Percentiles rank a stretch among this genome's conserved stretches.
phyloP scores from a whole-genome alignment of 768 basidiomycete genomes.

The Serendipita sp. region DNA sequence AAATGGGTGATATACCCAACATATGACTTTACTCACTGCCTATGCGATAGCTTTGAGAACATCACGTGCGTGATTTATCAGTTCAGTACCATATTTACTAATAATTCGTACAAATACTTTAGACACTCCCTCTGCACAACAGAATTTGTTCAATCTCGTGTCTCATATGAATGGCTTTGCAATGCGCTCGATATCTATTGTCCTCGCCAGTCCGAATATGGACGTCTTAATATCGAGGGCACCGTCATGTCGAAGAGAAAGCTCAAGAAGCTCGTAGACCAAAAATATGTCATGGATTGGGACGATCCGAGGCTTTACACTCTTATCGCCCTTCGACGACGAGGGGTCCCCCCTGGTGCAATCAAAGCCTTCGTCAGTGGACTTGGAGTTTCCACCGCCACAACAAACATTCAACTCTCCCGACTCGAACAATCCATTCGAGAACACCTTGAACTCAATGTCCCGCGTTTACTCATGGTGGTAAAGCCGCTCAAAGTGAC shows the following conservation, averaged over 20 bases:
- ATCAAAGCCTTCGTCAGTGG: conserved; percentile 83
- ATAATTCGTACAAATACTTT: conserved; percentile 17
- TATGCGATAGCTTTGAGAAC: conserved; percentile 97
- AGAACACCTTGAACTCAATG: conserved; percentile 75
- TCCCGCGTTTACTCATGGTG: conserved; percentile 82
- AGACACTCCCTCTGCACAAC: conserved; percentile 90
- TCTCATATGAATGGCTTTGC: conserved; percentile 98
- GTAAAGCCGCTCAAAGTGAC: conserved; percentile 78
- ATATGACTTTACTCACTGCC: conserved; percentile 96
- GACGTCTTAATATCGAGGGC: conserved; percentile 80
- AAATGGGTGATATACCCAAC: conserved; percentile 98
- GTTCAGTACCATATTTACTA: not conserved
- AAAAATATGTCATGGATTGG: conserved; percentile 78
- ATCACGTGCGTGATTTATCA: conserved; percentile 59
- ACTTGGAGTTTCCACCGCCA: conserved; percentile 80
- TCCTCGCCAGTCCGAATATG: conserved; percentile 92
- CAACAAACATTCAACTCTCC: conserved; percentile 66
- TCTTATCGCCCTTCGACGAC: conserved; percentile 82
- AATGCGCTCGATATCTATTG: conserved; percentile 96
- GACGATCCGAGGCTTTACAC: conserved; percentile 97
- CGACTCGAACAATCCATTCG: conserved; percentile 86
- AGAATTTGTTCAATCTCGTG: conserved; percentile 89
- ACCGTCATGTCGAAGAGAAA: conserved; percentile 97
- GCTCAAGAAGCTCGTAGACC: conserved; percentile 72
- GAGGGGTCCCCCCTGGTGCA: conserved; percentile 93